These are phyloP conservation scores for Conoideocrella luteorostrata DNA, from an alignment of 2,329 filamentous ascomycete species.

Conservation along the genomic window DNA sequence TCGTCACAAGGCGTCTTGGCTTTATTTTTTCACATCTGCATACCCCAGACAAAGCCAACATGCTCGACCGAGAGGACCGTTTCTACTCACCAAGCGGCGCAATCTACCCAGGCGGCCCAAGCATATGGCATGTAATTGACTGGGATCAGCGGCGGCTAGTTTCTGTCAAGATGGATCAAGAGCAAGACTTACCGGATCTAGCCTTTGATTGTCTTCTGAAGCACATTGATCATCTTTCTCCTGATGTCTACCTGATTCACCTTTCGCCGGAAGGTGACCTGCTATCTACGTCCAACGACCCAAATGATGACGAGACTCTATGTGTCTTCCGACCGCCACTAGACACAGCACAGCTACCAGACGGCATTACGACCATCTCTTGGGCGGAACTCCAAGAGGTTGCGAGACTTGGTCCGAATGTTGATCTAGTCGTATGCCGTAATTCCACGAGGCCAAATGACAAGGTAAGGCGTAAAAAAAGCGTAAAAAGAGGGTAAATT, in stretches of 20 bases:
- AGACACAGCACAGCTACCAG: neutral
- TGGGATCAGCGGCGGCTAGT: slow-evolving; percentile 22
- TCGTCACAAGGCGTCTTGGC: too few species aligned
- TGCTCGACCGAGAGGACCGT: too few species aligned
- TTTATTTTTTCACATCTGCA: too few species aligned
- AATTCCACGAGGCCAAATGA: slow-evolving; percentile 6
- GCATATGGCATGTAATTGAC: slow-evolving; percentile 17
- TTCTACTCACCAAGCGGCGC: too few species aligned
- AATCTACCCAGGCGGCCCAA: neutral
- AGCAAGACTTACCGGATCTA: too few species aligned
- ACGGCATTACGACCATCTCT: neutral
- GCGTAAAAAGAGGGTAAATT: too few species aligned
- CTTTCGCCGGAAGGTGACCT: slow-evolving; percentile 12
- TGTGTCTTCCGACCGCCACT: slow-evolving; percentile 20
- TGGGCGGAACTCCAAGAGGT: slow-evolving; percentile 23
- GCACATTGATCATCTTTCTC: slow-evolving; percentile 12
- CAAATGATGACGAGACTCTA: slow-evolving; percentile 19
- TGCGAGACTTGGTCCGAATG: slow-evolving; percentile 19
- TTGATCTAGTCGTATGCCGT: slow-evolving; percentile 20
- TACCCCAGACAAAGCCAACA: too few species aligned
- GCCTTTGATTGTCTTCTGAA: too few species aligned
- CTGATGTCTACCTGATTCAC: slow-evolving; percentile 15
- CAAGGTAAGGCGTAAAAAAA: slow-evolving; percentile 5
- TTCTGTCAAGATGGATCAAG: slow-evolving; percentile 22
- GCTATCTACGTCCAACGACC: slow-evolving; percentile 13